Base-by-base conservation (phyloP, 768 basidiomycete species). In the Rubroboletus satanas region DNA sequence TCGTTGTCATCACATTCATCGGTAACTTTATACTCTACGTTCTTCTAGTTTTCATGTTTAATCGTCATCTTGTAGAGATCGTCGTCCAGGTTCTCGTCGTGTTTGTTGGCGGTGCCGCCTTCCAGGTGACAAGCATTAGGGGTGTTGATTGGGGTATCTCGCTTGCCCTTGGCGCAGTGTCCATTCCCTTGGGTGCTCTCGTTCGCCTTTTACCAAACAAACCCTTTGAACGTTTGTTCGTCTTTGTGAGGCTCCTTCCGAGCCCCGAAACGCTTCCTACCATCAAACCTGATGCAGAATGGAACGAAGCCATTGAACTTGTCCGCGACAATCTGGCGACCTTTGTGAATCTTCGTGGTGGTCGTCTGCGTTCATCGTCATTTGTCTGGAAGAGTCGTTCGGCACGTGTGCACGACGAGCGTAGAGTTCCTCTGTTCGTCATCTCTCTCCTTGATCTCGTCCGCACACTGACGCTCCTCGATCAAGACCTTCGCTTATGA, bases 61-160 rank as follows among this genome's bases (percentile, higher is more conserved):
- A 55, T 44, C 26, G 8, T 45, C 14, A 46, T 42, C 48, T 32
- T 55, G 26, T 69, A 95, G 94, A 98, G 82, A 79, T 96, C 62
- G 89, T 76, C 14, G 81, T 88, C 17, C 97, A 99, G 69, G 69
- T 94, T 44, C 57, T 93, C 57, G 95, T 98, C 53, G 89, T 98
- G 49, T 92, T 93, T 64, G 79, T 98, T 41, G 96, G 94, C 38
- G 88, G 90, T 35, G 80, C 89, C 3, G 95, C 94, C 0, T 98
- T 99, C 78, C 85, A 90, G 65, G 96, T 98, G 9, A 86, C 83
- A 0, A 77, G 68, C 8, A 84, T 98, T 48, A 75, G 75, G 37
- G 93, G 89, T 9, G 83, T 83, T 38, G 93, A 96, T 70, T 99
- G 97, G 97, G 94, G 84, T 50, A 91, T 98, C 60, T 90, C 91